A percentile compares a stretch with the other conserved stretches of the same genome.
phyloP scores from a whole-genome alignment of 2,329 filamentous ascomycete genomes.

The Ustulina deusta region DNA sequence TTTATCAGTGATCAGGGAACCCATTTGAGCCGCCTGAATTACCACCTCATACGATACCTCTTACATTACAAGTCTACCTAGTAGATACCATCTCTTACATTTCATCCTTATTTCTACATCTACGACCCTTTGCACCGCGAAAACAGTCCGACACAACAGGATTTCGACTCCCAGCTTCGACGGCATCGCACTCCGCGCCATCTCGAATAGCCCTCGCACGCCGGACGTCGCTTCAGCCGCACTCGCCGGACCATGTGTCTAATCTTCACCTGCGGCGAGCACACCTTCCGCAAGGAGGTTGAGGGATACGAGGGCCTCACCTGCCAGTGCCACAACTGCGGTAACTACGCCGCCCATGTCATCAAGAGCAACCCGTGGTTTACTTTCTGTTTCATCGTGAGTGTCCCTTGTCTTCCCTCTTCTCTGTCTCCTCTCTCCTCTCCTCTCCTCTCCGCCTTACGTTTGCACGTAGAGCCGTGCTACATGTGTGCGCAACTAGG shows the following conservation, averaged over 20 bases:
- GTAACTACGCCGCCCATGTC: constrained; percentile 71
- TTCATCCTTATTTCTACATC: constrained; percentile 1
- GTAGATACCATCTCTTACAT: constrained; percentile 1
- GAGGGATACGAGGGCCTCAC: constrained; percentile 71
- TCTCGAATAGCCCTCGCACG: neutral
- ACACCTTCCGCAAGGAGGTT: constrained; percentile 70
- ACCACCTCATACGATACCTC: constrained; percentile 13
- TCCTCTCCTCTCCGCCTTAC: neutral
- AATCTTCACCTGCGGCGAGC: constrained; percentile 71
- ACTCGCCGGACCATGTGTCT: constrained; percentile 65
- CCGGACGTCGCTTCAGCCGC: constrained; percentile 19
- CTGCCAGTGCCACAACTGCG: constrained; percentile 75
- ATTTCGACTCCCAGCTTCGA: neutral
- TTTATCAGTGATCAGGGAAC: constrained; percentile 18
- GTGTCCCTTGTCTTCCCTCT: constrained; percentile 46
- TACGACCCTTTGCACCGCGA: constrained; percentile 7
- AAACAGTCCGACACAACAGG: neutral
- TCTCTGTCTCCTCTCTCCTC: too few species aligned
- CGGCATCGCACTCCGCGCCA: neutral
- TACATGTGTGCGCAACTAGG: neutral
- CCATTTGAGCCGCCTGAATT: constrained; percentile 19
- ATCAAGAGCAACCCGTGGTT: constrained; percentile 78
- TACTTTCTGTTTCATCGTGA: constrained; percentile 80
- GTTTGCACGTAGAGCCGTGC: neutral
- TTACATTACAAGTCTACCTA: neutral